Evolutionary conservation across 1,284 basidiomycete species (phyloP), one percentile per base, ranked within the genome.

Genomic region (Heliocybe sulcata): DNA sequence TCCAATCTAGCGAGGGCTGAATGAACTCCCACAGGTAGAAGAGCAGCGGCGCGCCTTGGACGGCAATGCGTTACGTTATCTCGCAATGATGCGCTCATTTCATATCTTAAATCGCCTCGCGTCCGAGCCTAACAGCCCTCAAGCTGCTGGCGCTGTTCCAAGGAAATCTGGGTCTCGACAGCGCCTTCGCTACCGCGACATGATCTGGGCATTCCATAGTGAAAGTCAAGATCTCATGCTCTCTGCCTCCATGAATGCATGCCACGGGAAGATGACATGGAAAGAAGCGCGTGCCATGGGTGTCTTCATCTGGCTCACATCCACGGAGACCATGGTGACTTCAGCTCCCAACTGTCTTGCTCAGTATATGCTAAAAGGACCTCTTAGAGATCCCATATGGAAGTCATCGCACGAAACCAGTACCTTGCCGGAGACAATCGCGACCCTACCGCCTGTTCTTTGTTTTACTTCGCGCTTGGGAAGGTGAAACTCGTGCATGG

Each of bases 191-290:
- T 95, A 91, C 67, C 83, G 94, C 35, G 95, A 98, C 67, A 92
- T 95, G 72, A 79, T 96, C 9, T 98, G 94, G 94, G 95, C 94
- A 0, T 94, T 89, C 63, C 90, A 96, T 64, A 97, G 94, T 65
- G 90, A 96, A 67, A 91, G 85, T 62, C 94, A 98, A 64, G 91
- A 90, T 22, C 69, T 96, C 35, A 70, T 98, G 12, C 68, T 98
- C 33, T 76, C 79, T 23, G 83, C 85, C 1, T 87, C 91, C 0
- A 79, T 79, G 2, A 69, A 80, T 9, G 85, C 90, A 4, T 94
- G 90, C 61, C 78, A 77, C 22, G 85, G 84, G 1, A 95, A 91
- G 71, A 89, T 98, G 82, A 70, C 81, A 45, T 98, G 95, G 95
- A 71, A 77, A 9, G 90, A 94, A 65, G 94, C 95, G 0, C 82